Conservation (phyloP, 108 stramenopile genomes). For the Poteriospumella lacustris region DNA sequence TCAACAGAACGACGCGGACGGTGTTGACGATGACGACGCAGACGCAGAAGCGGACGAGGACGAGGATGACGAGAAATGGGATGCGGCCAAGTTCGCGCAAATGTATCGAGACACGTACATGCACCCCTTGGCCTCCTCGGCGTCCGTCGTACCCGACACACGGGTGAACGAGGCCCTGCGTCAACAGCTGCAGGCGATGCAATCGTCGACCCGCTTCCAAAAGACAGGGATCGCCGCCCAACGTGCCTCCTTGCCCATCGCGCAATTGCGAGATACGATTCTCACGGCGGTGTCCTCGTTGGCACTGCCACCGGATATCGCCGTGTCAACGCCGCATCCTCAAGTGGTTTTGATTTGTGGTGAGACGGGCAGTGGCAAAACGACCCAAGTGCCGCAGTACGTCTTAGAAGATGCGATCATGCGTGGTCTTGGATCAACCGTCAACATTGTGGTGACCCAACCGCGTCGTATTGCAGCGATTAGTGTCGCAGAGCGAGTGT, state of each 20-base stretch:
- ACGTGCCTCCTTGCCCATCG: no score
- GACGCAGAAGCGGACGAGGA: constrained; percentile 34
- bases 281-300: no score
- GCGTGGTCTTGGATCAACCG: constrained; percentile 49
- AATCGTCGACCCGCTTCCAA: no score
- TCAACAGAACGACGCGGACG: constrained; percentile 39
- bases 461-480: constrained; percentile 80
- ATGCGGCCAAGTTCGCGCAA: constrained; percentile 48
- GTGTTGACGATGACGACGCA: constrained; percentile 51
- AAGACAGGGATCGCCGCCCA: no score
- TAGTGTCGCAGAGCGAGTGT: constrained; percentile 78
- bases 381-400: constrained; percentile 86
- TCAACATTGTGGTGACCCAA: constrained; percentile 83
- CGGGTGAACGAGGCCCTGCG: no score
- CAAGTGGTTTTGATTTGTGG: constrained; percentile 63
- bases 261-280: no score
- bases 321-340: no score
- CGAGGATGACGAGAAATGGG: constrained; percentile 51
- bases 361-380: constrained; percentile 73
- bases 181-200: no score
- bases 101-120: no score
- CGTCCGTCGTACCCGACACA: no score
- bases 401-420: constrained; percentile 72
- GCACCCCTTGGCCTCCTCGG: no score
- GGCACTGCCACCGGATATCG: no score